A percentile compares a stretch with the other conserved stretches of the same genome.
Evolutionary conservation across 1,284 basidiomycete genomes (phyloP).

Genomic region (Pseudozyma sp.): DNA sequence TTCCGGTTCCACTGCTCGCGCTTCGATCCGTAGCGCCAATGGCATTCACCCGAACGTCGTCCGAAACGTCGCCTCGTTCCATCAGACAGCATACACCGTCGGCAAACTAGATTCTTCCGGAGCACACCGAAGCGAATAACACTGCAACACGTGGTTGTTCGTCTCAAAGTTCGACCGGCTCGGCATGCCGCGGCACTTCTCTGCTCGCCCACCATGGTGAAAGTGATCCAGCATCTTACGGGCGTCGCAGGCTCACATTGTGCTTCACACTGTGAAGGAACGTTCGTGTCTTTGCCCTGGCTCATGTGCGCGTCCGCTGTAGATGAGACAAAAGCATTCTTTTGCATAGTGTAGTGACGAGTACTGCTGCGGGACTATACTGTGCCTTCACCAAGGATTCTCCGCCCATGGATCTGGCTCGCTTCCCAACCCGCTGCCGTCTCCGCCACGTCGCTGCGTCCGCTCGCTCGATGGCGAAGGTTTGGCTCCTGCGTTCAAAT

Average conservation of each 20-base stretch:
- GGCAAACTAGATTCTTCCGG: neutral
- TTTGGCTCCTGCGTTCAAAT: slow-evolving; percentile 16
- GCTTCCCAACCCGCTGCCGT: slow-evolving; percentile 3
- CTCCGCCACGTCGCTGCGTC: slow-evolving; percentile 17
- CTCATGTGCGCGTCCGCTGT: no score
- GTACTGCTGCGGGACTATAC: neutral
- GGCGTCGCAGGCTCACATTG: neutral
- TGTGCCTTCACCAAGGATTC: slow-evolving; percentile 37
- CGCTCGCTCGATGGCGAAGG: slow-evolving; percentile 27
- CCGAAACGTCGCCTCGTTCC: neutral
- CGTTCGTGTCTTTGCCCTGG: no score
- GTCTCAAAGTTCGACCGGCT: slow-evolving; percentile 8
- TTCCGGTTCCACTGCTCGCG: neutral
- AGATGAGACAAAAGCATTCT: neutral
- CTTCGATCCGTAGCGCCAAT: neutral
- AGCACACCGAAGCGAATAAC: neutral
- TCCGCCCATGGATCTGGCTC: slow-evolving; percentile 47
- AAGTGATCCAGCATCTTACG: no score
- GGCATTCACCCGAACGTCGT: slow-evolving; percentile 9
- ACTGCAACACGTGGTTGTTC: slow-evolving; percentile 14
- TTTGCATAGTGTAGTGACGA: neutral
- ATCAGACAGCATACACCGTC: slow-evolving; percentile 3
- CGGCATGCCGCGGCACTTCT: slow-evolving; percentile 28
- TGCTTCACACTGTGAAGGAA: no score
- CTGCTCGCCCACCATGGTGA: neutral